Conservation (phyloP, 208 protist species). For the Trypanosoma congolense region DNA sequence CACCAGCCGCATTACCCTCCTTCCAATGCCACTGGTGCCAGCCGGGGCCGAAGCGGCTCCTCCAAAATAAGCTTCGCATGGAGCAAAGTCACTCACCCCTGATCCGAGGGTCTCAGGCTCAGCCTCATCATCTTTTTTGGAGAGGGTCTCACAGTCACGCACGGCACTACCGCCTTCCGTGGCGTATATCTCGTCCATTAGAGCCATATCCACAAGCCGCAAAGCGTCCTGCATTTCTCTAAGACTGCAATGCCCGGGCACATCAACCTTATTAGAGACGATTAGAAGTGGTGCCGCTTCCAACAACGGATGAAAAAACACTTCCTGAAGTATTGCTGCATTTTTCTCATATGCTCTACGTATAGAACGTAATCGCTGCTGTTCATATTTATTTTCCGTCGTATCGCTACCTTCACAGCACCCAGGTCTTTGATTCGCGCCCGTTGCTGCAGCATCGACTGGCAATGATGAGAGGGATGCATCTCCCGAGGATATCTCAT, state of each 20-base stretch:
- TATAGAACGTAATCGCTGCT: neutral
- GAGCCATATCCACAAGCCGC: conserved; percentile 47
- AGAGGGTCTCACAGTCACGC: no score
- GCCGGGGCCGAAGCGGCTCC: neutral
- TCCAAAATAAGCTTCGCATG: neutral
- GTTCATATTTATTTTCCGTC: neutral
- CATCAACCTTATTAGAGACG: conserved; percentile 93
- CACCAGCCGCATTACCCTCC: conserved; percentile 32
- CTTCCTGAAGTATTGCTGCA: conserved; percentile 42
- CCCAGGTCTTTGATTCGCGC: no score
- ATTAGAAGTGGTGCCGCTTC: conserved; percentile 81
- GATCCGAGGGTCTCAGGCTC: neutral
- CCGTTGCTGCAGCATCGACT: no score
- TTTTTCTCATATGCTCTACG: conserved; percentile 33
- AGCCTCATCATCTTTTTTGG: neutral
- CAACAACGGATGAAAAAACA: conserved; percentile 84
- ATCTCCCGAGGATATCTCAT: neutral
- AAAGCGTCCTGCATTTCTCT: conserved; percentile 64
- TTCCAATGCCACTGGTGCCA: conserved; percentile 63
- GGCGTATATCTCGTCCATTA: conserved; percentile 37
- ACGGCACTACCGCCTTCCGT: neutral
- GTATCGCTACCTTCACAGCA: conserved; percentile 1
- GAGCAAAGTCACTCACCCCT: neutral
- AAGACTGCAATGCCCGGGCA: conserved; percentile 40
- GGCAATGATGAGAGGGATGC: neutral